These are phyloP conservation scores for Poronia punctata DNA, from an alignment of 495 filamentous ascomycete species.

Conservation along the genomic window DNA sequence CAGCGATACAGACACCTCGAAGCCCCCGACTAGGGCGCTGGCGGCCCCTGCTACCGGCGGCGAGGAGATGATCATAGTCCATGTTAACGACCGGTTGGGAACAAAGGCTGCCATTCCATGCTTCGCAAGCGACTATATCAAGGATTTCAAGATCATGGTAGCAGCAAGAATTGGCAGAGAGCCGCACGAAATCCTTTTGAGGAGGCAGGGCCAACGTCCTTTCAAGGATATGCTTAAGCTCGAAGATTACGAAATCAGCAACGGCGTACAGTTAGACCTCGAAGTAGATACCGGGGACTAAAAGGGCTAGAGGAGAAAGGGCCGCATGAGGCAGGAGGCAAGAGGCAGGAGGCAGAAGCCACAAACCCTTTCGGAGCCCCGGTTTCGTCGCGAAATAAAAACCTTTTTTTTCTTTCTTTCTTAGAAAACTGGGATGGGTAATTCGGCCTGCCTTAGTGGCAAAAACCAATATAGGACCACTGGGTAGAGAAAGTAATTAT, in stretches of 20 bases:
- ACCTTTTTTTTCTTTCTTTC: too few species aligned
- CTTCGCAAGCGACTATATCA: conserved; percentile 70
- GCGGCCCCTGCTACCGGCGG: conserved; percentile 26
- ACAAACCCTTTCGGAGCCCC: too few species aligned
- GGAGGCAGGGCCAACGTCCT: conserved; percentile 82
- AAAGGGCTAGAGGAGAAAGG: too few species aligned
- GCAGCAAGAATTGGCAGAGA: conserved; percentile 79
- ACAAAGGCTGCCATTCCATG: conserved; percentile 88
- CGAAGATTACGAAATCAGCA: conserved; percentile 83
- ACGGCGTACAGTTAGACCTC: conserved; percentile 84
- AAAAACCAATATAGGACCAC: too few species aligned
- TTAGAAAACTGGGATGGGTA: too few species aligned
- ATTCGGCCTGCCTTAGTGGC: too few species aligned
- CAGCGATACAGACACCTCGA: conserved; percentile 19
- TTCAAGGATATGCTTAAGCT: conserved; percentile 85
- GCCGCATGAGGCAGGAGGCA: too few species aligned
- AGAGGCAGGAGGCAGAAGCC: too few species aligned
- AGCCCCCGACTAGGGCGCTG: conserved; percentile 20
- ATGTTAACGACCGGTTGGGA: conserved; percentile 85
- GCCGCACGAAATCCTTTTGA: conserved; percentile 84
- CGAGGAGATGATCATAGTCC: conserved; percentile 85
- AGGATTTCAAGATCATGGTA: conserved; percentile 83
- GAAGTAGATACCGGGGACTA: conserved; percentile 75
- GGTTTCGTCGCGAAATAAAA: too few species aligned
- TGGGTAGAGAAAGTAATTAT: too few species aligned